Percentiles rank a stretch among this genome's conserved stretches.
phyloP scores from a whole-genome alignment of 2,329 filamentous ascomycete species.

The Thelonectria rubi region DNA sequence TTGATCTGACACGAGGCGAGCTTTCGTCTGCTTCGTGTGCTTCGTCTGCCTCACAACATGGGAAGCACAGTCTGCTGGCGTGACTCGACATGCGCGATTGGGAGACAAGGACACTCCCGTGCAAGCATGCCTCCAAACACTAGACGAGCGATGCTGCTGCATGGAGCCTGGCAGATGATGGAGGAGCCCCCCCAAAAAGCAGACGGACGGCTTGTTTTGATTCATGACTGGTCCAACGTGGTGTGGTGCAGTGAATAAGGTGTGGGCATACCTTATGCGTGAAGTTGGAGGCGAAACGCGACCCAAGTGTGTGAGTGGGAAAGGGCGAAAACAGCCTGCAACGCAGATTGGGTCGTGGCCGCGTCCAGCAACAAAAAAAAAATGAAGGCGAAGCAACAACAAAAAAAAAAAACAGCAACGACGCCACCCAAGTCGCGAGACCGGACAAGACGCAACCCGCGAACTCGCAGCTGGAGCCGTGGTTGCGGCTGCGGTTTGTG shows the following conservation, averaged over 20 bases:
- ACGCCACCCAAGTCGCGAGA: neutral
- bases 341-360: neutral
- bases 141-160: neutral
- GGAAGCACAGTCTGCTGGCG: slow-evolving; percentile 3
- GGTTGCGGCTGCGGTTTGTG: neutral
- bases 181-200: neutral
- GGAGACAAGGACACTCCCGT: neutral
- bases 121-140: neutral
- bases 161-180: slow-evolving; percentile 1
- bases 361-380: neutral
- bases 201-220: neutral
- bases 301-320: neutral
- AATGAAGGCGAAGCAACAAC: neutral
- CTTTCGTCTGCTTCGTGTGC: too few relatives aligned
- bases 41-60: neutral
- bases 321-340: neutral
- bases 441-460: neutral
- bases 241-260: neutral
- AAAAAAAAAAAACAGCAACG: slow-evolving; percentile 1
- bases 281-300: neutral
- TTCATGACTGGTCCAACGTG: neutral
- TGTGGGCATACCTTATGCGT: too few relatives aligned
- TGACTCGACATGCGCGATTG: slow-evolving; percentile 5
- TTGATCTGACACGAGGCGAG: neutral
- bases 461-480: neutral